Conservation (phyloP, 352 stramenopile genomes). For the Pythium scleroteichum region DNA sequence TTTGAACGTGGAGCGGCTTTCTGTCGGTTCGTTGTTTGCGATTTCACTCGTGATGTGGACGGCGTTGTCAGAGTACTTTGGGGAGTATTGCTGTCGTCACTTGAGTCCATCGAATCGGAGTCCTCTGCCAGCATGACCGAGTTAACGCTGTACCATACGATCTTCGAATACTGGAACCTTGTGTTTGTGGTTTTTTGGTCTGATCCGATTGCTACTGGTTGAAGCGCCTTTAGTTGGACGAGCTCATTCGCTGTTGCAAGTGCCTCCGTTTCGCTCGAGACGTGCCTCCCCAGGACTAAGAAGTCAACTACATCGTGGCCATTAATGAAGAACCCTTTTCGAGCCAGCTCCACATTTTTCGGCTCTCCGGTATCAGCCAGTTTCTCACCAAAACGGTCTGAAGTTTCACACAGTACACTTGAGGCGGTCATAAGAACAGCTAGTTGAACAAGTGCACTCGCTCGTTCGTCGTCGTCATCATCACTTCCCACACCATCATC, state of each 20-base stretch:
- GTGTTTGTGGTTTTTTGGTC: constrained; percentile 10
- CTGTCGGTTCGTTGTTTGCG: constrained; percentile 11
- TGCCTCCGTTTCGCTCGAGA: constrained; percentile 57
- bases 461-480: constrained; percentile 57
- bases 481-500: constrained; percentile 37
- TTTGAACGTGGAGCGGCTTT: constrained; percentile 50
- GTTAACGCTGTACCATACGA: constrained; percentile 78
- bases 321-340: constrained; percentile 78
- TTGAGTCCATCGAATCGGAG: constrained; percentile 69
- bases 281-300: constrained; percentile 60
- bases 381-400: constrained; percentile 58
- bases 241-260: constrained; percentile 78
- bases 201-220: constrained; percentile 32
- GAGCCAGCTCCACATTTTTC: constrained; percentile 36
- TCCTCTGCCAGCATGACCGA: constrained; percentile 75
- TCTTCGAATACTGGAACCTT: constrained; percentile 79
- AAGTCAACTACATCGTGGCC: constrained; percentile 77
- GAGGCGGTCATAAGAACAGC: constrained; percentile 75
- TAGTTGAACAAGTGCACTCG: constrained; percentile 58
- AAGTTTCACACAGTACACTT: constrained; percentile 58
- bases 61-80: constrained; percentile 31
- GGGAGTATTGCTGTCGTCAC: constrained; percentile 40
- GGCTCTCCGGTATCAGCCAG: constrained; percentile 35
- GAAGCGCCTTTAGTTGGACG: constrained; percentile 68
- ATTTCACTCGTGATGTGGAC: constrained; percentile 32